These are phyloP conservation scores for Leucocoprinus sp. DNA, from an alignment of 768 basidiomycete genomes.

Conservation along the genomic window DNA sequence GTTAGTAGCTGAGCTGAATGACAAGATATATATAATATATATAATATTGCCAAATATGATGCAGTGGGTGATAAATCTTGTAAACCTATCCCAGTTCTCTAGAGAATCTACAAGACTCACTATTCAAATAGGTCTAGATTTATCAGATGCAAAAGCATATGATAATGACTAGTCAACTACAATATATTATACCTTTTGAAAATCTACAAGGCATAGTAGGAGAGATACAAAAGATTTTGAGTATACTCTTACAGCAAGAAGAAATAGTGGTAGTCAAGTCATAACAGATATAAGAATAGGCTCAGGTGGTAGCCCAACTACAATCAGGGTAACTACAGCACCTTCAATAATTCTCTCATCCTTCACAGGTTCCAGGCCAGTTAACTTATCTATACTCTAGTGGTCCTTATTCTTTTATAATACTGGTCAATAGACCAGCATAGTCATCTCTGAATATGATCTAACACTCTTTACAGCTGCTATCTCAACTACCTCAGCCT, in stretches of 20 bases:
- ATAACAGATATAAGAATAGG: slow-evolving; percentile 7
- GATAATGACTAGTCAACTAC: slow-evolving; percentile 29
- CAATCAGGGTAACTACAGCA: slow-evolving; percentile 9
- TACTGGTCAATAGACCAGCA: slow-evolving; percentile 9
- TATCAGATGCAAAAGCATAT: slow-evolving; percentile 36
- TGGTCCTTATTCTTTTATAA: slow-evolving; percentile 1
- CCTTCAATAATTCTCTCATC: not conserved
- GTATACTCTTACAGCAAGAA: slow-evolving; percentile 16
- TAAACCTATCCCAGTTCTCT: no score
- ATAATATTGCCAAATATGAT: slow-evolving; percentile 37
- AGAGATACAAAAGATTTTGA: slow-evolving; percentile 37
- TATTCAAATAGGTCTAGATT: no score
- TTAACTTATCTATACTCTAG: slow-evolving; percentile 1
- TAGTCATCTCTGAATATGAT: slow-evolving; percentile 6
- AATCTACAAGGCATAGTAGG: slow-evolving; percentile 35
- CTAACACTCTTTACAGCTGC: slow-evolving; percentile 18
- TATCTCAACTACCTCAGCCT: slow-evolving; percentile 14
- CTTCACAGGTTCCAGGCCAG: slow-evolving; percentile 7
- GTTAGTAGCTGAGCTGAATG: slow-evolving; percentile 39
- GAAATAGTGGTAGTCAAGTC: not conserved
- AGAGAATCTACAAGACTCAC: no score
- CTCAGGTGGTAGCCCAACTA: slow-evolving; percentile 13
- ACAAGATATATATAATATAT: slow-evolving; percentile 38
- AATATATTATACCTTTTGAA: slow-evolving; percentile 29
- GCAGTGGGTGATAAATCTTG: slow-evolving; percentile 45